Conservation (phyloP, 495 filamentous ascomycete genomes). For the Aspergillus ellipticus region DNA sequence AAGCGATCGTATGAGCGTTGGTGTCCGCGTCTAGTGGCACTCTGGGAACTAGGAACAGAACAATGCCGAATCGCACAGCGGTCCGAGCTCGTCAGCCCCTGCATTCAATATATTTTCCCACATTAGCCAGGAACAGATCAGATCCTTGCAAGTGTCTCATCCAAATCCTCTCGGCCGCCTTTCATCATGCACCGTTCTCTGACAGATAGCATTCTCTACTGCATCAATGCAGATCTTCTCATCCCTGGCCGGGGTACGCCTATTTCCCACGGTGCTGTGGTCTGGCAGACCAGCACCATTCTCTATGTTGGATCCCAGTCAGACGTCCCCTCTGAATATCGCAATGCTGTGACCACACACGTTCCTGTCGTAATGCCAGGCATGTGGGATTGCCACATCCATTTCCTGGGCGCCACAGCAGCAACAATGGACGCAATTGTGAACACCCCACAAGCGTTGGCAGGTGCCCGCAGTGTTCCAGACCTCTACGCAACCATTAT, state of each 20-base stretch:
- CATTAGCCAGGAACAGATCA: background rate
- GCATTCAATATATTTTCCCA: background rate
- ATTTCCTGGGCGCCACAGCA: conserved; percentile 29
- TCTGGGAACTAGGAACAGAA: background rate
- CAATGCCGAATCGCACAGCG: too few species aligned
- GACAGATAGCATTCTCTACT: conserved; percentile 3
- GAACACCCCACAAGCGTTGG: conserved; percentile 12
- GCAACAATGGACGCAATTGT: conserved; percentile 5
- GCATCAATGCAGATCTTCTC: conserved; percentile 35
- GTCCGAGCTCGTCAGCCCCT: background rate
- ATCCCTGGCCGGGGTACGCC: conserved; percentile 46
- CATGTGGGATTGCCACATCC: conserved; percentile 51
- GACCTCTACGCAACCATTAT: conserved; percentile 40
- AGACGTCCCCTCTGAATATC: conserved; percentile 32
- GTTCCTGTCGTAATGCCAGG: conserved; percentile 49
- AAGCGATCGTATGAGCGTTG: background rate
- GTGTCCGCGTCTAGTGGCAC: background rate
- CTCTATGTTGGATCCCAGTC: conserved; percentile 36
- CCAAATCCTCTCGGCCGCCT: background rate
- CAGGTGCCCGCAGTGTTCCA: conserved; percentile 35
- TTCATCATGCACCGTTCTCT: conserved; percentile 1
- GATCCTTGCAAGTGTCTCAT: background rate
- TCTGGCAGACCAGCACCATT: conserved; percentile 39
- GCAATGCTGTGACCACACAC: conserved; percentile 9
- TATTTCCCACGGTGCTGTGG: conserved; percentile 33